A percentile compares a stretch with the other conserved stretches of the same genome.
Conservation (phyloP, 768 basidiomycete species). For the Boletus huronensis region DNA sequence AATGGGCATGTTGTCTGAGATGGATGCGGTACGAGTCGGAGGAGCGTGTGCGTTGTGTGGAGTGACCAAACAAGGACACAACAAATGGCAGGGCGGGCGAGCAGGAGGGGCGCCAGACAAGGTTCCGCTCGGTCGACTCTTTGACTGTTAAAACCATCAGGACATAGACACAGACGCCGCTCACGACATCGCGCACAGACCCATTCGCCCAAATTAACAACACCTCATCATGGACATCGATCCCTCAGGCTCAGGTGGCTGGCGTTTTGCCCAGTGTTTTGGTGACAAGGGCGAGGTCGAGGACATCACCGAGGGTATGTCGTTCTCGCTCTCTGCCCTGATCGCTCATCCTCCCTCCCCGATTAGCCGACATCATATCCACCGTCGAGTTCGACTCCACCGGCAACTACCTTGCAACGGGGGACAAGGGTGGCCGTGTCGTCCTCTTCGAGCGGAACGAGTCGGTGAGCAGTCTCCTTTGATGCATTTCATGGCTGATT, state of each 20-base stretch:
- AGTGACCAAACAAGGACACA: conserved; percentile 32
- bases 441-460: conserved; percentile 99
- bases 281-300: conserved; percentile 99
- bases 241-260: conserved; percentile 79
- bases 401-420: conserved; percentile 98
- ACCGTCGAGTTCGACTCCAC: conserved; percentile 99
- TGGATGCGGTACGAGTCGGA: conserved; percentile 31
- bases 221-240: conserved; percentile 70
- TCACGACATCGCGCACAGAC: conserved; percentile 11
- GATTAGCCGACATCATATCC: conserved; percentile 97
- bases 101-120: conserved; percentile 18
- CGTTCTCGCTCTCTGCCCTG: conserved; percentile 8
- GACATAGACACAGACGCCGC: conserved; percentile 9
- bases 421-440: conserved; percentile 98
- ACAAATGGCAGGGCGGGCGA: conserved; percentile 22
- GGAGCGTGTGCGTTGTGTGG: not conserved
- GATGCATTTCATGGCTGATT: conserved; percentile 29
- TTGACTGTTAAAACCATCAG: conserved; percentile 8
- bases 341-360: conserved; percentile 11
- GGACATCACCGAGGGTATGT: conserved; percentile 96
- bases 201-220: not conserved
- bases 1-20: conserved; percentile 59
- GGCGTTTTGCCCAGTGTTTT: conserved; percentile 99
- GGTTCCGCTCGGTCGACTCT: conserved; percentile 17
- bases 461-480: conserved; percentile 54